Evolutionary conservation across 1,284 basidiomycete genomes (phyloP), one percentile per base, ranked within the genome.

Genomic region (Lignosus rhinocerotis): DNA sequence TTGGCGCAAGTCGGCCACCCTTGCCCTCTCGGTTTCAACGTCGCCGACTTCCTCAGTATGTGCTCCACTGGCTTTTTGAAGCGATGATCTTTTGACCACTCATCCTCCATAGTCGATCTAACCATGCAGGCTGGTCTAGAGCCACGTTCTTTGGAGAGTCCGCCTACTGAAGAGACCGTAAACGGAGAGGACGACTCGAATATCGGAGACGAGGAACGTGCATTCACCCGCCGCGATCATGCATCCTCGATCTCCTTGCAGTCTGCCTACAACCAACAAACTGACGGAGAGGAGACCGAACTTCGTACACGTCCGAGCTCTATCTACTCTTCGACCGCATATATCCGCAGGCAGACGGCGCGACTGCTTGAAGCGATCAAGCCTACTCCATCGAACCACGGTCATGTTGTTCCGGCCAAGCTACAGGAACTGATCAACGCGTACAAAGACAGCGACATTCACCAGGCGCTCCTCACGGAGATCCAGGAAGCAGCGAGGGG

Each of bases 1-100:
- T 92, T 98, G 62, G 81, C 84, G 32, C 76, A 77, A 12, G 87
- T 95, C 53, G 94, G 92, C 0, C 84, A 89, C 61, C 81, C 87
- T 0, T 99, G 96, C 71, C 96, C 96, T 8, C 78, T 87, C n/a
- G 96, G 96, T 0, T 98, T 95, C 76, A 99, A 99, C 71, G 92
- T 98, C 66, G 96, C 95, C 0, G 96, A 99, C 74, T 96, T 88
- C 72, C 76, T 97, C 60, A 97, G 93, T 93, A 70, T 60, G 89
- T 82, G 33, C 30, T 33, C 33, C 6, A 6, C 51, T 21, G 9
- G 31, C 25, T 25, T 12, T 9, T 55, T 53, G 8, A 52, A 11
- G 6, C 14, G 1, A 25, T 38, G n/a, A 12, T 32, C 8, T 30
- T 30, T 3, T 6, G 33, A 7, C 45, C 4, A 4, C 25, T 25